Percentiles rank a stretch among this genome's conserved stretches.
phyloP scores from a whole-genome alignment of 805 yeast species.

The Pichia paraexigua region DNA sequence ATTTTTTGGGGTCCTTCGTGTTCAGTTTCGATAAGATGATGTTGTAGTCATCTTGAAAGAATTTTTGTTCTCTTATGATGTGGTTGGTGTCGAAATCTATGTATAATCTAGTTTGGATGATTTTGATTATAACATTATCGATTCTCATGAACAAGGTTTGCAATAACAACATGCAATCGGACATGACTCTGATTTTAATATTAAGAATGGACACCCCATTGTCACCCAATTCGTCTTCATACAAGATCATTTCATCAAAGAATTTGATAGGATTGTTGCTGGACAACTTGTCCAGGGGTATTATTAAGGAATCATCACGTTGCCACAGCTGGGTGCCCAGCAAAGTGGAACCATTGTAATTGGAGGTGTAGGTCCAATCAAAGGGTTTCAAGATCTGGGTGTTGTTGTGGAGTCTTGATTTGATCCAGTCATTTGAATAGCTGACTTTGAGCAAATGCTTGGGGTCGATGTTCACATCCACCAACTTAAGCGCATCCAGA shows the following conservation, averaged over 20 bases:
- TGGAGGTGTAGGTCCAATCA: conserved; percentile 94
- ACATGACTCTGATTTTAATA: conserved; percentile 85
- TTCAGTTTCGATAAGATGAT: conserved; percentile 30
- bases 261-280: conserved; percentile 77
- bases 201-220: conserved; percentile 80
- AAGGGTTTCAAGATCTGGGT: conserved; percentile 58
- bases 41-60: conserved; percentile 51
- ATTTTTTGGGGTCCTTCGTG: conserved; percentile 53
- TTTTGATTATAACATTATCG: conserved; percentile 78
- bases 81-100: conserved; percentile 61
- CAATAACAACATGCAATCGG: conserved; percentile 61
- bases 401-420: conserved; percentile 25
- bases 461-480: conserved; percentile 32
- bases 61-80: conserved; percentile 71
- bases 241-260: conserved; percentile 81
- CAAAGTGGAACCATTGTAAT: conserved; percentile 55
- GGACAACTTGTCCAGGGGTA: conserved; percentile 65
- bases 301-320: conserved; percentile 26
- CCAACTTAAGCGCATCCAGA: conserved; percentile 61
- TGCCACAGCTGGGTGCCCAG: conserved; percentile 10
- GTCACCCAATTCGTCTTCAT: conserved; percentile 94
- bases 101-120: conserved; percentile 78
- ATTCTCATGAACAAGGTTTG: conserved; percentile 79
- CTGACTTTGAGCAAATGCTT: conserved; percentile 54
- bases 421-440: conserved; percentile 79